Base-by-base conservation (phyloP, 2,329 filamentous ascomycete species). In the Laburnicola sp. region DNA sequence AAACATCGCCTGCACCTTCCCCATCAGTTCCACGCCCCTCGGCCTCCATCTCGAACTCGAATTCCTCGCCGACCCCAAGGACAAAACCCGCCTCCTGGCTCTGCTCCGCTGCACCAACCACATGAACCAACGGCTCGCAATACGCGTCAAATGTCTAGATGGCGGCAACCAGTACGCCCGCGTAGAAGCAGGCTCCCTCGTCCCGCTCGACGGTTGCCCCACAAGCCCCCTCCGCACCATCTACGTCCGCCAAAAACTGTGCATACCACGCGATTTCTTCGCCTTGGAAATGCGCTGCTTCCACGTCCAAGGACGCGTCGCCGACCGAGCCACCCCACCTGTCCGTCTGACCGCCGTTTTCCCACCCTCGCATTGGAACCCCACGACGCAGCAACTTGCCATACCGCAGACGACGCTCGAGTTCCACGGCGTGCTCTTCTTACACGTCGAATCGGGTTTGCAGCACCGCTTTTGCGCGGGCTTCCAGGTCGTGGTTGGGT, bases 111-210 rank as follows among this genome's bases (percentile, higher is more conserved):
- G 61, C 2, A 59, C 48, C 41, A 63, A 64, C 22, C 16, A 53
- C 9, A 48, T 64, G 39, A 63, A 60, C 23, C 61, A 64, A 31
- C 56, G 64, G 8, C 42, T 66, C 8, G 64, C 62, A 9, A 64
- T 66, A 6, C 46, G 52, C 9, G 47, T 65, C 2, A 65, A 59
- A 11, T 59, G 59, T 25, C 44, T 66, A 2, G 64, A 66, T 23
- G 57, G 51, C 10, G 38, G 21, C 6, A 48, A 45, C 11, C 82
- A 80, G 40, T 66, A 64, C 28, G 57, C 64, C 1, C 57, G 64
- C 7, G 60, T 64, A 21, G 50, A 64, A 79, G 52, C 78, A 70
- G 0, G 84, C 78, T 0, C 84, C 82, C 56, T 65, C 81, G 1
- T 71, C 78, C n/a, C 82, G 78, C 0, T 71, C 83, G 1, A 65